phyloP scores from a whole-genome alignment of 345 rosid species.

The Populus nigra region DNA sequence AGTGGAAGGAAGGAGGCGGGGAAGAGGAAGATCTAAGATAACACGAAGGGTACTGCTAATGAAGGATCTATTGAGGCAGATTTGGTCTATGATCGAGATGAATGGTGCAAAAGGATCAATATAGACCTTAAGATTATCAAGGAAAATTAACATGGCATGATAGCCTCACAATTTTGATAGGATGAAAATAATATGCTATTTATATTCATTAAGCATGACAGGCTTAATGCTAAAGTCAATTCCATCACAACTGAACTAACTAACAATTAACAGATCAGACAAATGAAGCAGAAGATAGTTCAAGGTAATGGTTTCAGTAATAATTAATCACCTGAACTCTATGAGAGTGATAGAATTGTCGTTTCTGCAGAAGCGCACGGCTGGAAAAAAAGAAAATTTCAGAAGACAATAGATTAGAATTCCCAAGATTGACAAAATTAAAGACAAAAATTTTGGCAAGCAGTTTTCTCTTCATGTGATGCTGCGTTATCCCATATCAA shows the following conservation, averaged over 20 bases:
- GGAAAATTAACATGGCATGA: background rate
- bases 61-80: background rate
- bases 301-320: background rate
- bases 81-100: background rate
- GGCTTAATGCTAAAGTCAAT: background rate
- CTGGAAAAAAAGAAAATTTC: conserved; percentile 12
- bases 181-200: background rate
- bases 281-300: background rate
- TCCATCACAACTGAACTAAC: background rate
- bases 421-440: background rate
- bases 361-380: conserved; percentile 23
- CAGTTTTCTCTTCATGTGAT: background rate
- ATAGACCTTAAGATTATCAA: background rate
- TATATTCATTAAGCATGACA: background rate
- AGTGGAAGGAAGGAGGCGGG: background rate
- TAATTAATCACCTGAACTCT: conserved; percentile 29
- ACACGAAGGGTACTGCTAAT: background rate
- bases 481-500: background rate
- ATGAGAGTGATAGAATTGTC: conserved; percentile 34
- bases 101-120: background rate
- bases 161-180: background rate
- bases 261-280: background rate
- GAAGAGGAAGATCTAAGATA: background rate
- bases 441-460: background rate
- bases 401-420: background rate